Evolutionary conservation across 2,329 filamentous ascomycete species (phyloP), one percentile per base, ranked within the genome.

Genomic region (Penicillium expansum): DNA sequence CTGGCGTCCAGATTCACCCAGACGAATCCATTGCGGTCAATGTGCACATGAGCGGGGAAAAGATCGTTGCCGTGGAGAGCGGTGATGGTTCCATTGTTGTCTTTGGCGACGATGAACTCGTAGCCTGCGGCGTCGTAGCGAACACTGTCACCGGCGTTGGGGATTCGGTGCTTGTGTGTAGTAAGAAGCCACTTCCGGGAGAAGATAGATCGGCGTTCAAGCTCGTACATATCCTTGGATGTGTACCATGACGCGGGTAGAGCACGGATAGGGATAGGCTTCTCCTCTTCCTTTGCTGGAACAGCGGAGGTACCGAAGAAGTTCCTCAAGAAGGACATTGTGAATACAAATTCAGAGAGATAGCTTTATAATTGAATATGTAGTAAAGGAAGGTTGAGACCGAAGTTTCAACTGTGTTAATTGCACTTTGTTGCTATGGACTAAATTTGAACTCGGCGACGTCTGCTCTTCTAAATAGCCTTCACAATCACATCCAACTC

Each of bases 181-280:
- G 71, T 71, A 30, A 74, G 67, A 8, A 76, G 67, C 74, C 74
- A 76, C 74, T 76, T 85, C 77, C 52, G 83, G 38, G 82, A 85
- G 68, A 84, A 85, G 65, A 84, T 81, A 43, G 82, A 80, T 14
- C 82, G 78, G 24, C 80, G 73, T 67, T 85, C 83, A 1, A 85
- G 79, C 64, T 84, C 77, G 62, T 82, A 84, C 74, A 85, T 68
- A 32, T 69, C 66, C 44, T 64, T 57, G 0, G 68, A 70, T 1
- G 67, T 71, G 58, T 81, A 84, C 82, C 81, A 84, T 13, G 77
- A 79, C 7, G 72, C 75, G 2, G 82, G 82, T 1, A 84, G 69
- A 20, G 81, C 75, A 18, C 75, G 71, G 24, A 76, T 68, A 48
- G 77, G 71, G 24, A 76, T 68, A 48, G 77, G 64, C 48, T 62